A percentile compares a stretch with the other conserved stretches of the same genome.
These are phyloP conservation scores for Nymphaea thermarum DNA, from an alignment of 164 flowering plant species.

Conservation along the genomic window DNA sequence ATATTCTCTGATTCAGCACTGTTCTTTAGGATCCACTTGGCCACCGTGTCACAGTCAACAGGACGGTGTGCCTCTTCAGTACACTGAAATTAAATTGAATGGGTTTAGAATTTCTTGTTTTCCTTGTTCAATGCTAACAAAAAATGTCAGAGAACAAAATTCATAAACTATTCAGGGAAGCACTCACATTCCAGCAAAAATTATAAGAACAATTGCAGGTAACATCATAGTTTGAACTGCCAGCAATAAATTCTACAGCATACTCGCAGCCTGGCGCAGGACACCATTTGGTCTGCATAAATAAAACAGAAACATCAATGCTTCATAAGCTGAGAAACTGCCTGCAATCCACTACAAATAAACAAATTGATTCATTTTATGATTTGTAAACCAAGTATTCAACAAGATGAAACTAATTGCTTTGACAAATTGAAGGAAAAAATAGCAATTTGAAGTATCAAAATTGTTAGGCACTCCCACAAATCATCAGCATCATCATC, in stretches of 20 bases:
- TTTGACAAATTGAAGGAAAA: too few species aligned
- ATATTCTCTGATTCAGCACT: slow-evolving; percentile 70
- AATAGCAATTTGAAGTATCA: too few species aligned
- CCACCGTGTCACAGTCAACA: slow-evolving; percentile 67
- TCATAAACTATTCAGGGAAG: neutral
- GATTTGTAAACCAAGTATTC: too few species aligned
- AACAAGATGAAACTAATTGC: too few species aligned
- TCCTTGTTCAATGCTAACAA: neutral
- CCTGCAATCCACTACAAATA: too few species aligned
- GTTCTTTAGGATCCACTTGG: slow-evolving; percentile 68
- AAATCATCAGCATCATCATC: too few species aligned
- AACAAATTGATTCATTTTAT: too few species aligned
- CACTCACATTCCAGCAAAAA: slow-evolving; percentile 82
- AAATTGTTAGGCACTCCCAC: too few species aligned
- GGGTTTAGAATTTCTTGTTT: neutral
- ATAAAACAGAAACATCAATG: neutral
- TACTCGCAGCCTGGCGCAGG: slow-evolving; percentile 85
- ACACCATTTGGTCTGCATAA: slow-evolving; percentile 70
- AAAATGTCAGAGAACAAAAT: neutral
- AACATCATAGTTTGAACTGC: slow-evolving; percentile 64
- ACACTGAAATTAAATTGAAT: slow-evolving; percentile 29
- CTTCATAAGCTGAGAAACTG: too few species aligned
- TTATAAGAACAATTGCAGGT: slow-evolving; percentile 52
- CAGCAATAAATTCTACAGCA: slow-evolving; percentile 62
- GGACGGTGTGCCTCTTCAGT: slow-evolving; percentile 93